These are phyloP conservation scores for Agastache rugosa DNA, from an alignment of 257 asterid species.

Conservation along the genomic window DNA sequence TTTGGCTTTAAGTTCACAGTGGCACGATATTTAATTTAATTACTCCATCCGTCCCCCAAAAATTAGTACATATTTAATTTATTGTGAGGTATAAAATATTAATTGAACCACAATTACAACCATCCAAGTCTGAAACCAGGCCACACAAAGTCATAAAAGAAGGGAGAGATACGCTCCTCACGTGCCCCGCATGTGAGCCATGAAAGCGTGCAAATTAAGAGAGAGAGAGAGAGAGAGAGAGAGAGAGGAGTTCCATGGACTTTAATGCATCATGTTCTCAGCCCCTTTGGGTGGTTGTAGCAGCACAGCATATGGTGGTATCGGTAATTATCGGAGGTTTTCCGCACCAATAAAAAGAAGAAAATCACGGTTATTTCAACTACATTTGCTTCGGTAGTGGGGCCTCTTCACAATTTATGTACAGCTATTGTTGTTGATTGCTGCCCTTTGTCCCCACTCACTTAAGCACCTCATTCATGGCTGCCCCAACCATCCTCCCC, in stretches of 20 bases:
- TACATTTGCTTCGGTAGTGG: conserved; percentile 43
- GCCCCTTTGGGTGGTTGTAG: conserved; percentile 39
- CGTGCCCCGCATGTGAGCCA: conserved; percentile 55
- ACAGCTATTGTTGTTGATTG: conserved; percentile 64
- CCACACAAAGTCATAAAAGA: conserved; percentile 1
- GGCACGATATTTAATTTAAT: too few species aligned
- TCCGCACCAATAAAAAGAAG: conserved; percentile 35
- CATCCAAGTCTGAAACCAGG: conserved; percentile 5
- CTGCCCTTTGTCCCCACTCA: conserved; percentile 74
- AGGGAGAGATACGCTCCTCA: conserved; percentile 35
- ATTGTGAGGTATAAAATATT: too few species aligned
- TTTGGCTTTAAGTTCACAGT: too few species aligned
- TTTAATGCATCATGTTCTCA: conserved; percentile 53
- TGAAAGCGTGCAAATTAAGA: conserved; percentile 22
- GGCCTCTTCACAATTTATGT: conserved; percentile 50
- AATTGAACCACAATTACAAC: background rate
- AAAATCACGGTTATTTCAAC: conserved; percentile 37
- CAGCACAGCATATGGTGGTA: conserved; percentile 5
- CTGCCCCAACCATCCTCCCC: conserved; percentile 55
- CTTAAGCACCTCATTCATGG: conserved; percentile 82
- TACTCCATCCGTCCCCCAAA: too few species aligned
- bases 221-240: conserved; percentile 23
- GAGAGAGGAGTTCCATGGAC: conserved; percentile 44
- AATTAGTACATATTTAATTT: too few species aligned
- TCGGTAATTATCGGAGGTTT: conserved; percentile 26